phyloP scores from a whole-genome alignment of 176 grass and related monocot genomes.

The Eremochloa ophiuroides region DNA sequence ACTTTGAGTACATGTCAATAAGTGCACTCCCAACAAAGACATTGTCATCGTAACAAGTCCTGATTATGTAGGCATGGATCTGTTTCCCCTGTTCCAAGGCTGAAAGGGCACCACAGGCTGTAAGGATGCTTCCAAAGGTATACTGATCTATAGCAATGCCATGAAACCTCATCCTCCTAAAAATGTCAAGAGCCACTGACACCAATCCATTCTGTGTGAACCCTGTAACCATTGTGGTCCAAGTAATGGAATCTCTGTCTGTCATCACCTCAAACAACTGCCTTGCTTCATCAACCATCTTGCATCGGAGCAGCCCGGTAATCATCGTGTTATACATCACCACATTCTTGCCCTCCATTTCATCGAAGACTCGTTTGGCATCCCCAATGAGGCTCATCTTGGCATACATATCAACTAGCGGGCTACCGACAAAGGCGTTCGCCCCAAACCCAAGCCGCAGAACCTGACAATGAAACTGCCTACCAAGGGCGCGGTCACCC shows the following conservation, averaged over 20 bases:
- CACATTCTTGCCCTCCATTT: slow-evolving; percentile 37
- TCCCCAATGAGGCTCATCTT: slow-evolving; percentile 40
- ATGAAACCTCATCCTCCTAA: slow-evolving; percentile 47
- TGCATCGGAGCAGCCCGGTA: slow-evolving; percentile 45
- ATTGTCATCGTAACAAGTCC: slow-evolving; percentile 51
- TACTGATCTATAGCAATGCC: slow-evolving; percentile 52
- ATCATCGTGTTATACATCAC: slow-evolving; percentile 60
- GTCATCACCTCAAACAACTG: slow-evolving; percentile 35
- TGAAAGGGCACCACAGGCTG: slow-evolving; percentile 45
- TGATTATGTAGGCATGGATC: slow-evolving; percentile 54
- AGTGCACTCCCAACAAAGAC: slow-evolving; percentile 52
- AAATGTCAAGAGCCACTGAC: slow-evolving; percentile 39
- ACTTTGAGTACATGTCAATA: slow-evolving; percentile 73
- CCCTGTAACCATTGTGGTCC: slow-evolving; percentile 63
- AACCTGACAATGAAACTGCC: slow-evolving; percentile 53
- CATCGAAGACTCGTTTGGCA: slow-evolving; percentile 42
- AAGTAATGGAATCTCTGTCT: slow-evolving; percentile 49
- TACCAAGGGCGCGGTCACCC: slow-evolving; percentile 22
- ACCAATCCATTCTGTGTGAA: slow-evolving; percentile 54
- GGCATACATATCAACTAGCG: slow-evolving; percentile 57
- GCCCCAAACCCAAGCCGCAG: slow-evolving; percentile 42
- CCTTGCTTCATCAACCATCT: slow-evolving; percentile 35
- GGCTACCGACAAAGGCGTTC: slow-evolving; percentile 46
- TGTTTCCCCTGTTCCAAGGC: slow-evolving; percentile 45
- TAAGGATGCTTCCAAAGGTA: slow-evolving; percentile 59